A percentile compares a stretch with the other conserved stretches of the same genome.
Conservation (phyloP, 164 flowering plant species). For the Annona cherimola region DNA sequence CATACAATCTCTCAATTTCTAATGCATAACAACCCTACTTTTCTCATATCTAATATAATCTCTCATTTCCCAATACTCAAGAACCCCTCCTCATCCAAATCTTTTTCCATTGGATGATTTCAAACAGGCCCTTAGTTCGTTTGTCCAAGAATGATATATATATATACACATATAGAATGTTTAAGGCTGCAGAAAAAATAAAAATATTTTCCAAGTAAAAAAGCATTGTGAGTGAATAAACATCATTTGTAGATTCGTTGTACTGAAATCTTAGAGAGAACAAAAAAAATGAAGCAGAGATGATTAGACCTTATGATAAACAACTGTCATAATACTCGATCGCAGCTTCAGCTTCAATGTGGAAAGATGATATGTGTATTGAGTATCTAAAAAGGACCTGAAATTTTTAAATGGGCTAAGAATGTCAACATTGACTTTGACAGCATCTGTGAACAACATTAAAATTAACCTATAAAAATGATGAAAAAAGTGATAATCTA, state of each 20-base stretch:
- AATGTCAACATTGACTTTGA: neutral
- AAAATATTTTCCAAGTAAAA: neutral
- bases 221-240: neutral
- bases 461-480: neutral
- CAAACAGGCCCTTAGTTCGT: too few relatives aligned
- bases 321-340: constrained; percentile 72
- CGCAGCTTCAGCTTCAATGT: constrained; percentile 73
- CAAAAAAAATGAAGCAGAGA: neutral
- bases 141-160: neutral
- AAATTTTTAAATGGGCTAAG: constrained; percentile 7
- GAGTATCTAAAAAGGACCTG: constrained; percentile 95
- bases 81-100: too few relatives aligned
- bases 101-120: too few relatives aligned
- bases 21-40: too few relatives aligned
- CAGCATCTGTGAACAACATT: neutral
- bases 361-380: constrained; percentile 73
- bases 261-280: neutral
- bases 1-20: too few relatives aligned
- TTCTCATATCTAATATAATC: too few relatives aligned
- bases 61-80: too few relatives aligned
- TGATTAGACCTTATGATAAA: constrained; percentile 62
- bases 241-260: neutral
- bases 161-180: neutral
- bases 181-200: neutral
- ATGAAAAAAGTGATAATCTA: neutral